phyloP scores from a whole-genome alignment of 495 filamentous ascomycete genomes.

The Talaromyces stipitatus region DNA sequence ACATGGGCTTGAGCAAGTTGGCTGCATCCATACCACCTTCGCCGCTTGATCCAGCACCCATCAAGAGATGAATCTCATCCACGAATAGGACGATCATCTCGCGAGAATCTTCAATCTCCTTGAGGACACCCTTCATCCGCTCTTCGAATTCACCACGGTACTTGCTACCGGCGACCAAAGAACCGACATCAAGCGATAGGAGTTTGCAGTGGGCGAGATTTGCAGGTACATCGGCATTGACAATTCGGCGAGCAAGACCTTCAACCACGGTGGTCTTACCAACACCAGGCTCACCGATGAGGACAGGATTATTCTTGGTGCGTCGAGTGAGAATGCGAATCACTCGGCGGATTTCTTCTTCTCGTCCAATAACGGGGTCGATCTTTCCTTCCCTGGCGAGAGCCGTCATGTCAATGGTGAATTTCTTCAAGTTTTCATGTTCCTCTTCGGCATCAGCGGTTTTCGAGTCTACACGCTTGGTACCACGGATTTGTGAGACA shows the following conservation, averaged over 20 bases:
- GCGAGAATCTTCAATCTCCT: constrained; percentile 93
- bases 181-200: constrained; percentile 89
- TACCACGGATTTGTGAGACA: constrained; percentile 82
- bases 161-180: constrained; percentile 93
- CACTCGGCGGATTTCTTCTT: constrained; percentile 93
- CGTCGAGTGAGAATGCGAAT: constrained; percentile 87
- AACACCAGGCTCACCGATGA: constrained; percentile 94
- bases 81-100: constrained; percentile 97
- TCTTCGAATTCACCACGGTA: constrained; percentile 98
- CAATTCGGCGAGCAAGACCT: constrained; percentile 89
- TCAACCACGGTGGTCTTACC: constrained; percentile 98
- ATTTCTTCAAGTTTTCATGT: constrained; percentile 91
- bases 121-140: constrained; percentile 96
- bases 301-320: constrained; percentile 97
- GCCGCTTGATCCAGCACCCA: constrained; percentile 89
- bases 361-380: constrained; percentile 93
- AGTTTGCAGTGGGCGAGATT: constrained; percentile 92
- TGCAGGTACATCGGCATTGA: constrained; percentile 91
- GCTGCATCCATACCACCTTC: constrained; percentile 99
- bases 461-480: constrained; percentile 84
- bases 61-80: constrained; percentile 96
- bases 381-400: constrained; percentile 95
- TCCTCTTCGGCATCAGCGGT: constrained; percentile 87
- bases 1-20: constrained; percentile 94
- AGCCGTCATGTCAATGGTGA: constrained; percentile 94